phyloP scores from a whole-genome alignment of 441 rosid species.

The Eruca vesicaria region DNA sequence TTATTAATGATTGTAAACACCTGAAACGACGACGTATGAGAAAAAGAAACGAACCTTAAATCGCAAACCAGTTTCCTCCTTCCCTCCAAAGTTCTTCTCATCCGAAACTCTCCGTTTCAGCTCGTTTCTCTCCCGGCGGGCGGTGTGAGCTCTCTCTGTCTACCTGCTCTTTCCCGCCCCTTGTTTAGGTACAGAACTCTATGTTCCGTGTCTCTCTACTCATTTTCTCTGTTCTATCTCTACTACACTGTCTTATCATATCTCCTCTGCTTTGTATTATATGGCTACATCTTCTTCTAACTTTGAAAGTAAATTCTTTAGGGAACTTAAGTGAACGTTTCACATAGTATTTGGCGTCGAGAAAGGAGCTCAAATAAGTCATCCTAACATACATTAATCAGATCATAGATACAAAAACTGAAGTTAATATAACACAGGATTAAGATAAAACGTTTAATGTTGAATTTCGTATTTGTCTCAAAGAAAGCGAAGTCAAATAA shows the following conservation, averaged over 20 bases:
- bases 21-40: background rate
- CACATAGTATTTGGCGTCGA: background rate
- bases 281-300: no score
- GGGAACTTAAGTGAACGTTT: background rate
- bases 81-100: background rate
- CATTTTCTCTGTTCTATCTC: no score
- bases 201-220: no score
- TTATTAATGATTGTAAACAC: no score
- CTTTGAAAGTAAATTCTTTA: no score
- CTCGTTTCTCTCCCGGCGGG: background rate
- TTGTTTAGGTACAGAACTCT: background rate
- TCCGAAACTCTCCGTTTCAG: background rate
- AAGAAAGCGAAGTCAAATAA: slow-evolving; percentile 25
- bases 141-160: background rate
- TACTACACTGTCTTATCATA: no score
- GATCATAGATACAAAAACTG: background rate
- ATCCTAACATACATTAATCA: background rate
- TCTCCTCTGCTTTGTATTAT: no score
- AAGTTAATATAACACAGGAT: slow-evolving; percentile 14
- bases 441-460: slow-evolving; percentile 13
- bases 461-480: slow-evolving; percentile 4
- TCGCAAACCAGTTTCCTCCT: background rate
- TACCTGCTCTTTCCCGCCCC: no score
- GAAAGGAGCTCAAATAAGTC: background rate
- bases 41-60: background rate